phyloP scores from a whole-genome alignment of 176 grass and related monocot genomes.

The Avena eriantha region DNA sequence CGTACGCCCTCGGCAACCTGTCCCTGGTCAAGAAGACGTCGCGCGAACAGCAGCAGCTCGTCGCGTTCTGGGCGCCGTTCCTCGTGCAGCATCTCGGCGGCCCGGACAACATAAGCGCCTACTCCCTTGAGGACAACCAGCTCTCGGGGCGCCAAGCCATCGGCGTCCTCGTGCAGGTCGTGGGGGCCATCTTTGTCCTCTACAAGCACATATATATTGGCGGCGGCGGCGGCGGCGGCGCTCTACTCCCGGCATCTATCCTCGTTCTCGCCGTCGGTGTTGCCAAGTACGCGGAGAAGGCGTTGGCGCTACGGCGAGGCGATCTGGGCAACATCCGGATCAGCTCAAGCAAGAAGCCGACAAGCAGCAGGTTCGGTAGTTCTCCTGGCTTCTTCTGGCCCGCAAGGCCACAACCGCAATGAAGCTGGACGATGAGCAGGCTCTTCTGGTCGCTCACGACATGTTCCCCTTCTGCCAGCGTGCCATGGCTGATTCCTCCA shows the following conservation, averaged over 20 bases:
- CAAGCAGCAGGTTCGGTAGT: not conserved
- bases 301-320: not conserved
- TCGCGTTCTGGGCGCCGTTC: not conserved
- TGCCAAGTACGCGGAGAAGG: not conserved
- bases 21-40: not conserved
- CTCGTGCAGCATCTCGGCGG: conserved; percentile 4
- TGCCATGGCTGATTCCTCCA: not conserved
- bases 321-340: not conserved
- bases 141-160: not conserved
- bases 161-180: not conserved
- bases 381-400: too few species aligned
- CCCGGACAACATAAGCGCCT: not conserved
- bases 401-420: too few species aligned
- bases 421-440: not conserved
- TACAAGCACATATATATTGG: not conserved
- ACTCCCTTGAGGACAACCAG: not conserved
- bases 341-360: not conserved
- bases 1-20: not conserved
- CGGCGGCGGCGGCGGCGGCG: not conserved
- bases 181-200: not conserved
- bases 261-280: not conserved
- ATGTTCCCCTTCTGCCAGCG: not conserved
- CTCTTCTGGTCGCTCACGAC: not conserved
- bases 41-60: not conserved
- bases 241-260: not conserved